Percentiles rank a stretch among this genome's conserved stretches.
Evolutionary conservation across 148 eudicot species (phyloP).

Genomic region (Nepenthes gracilis): DNA sequence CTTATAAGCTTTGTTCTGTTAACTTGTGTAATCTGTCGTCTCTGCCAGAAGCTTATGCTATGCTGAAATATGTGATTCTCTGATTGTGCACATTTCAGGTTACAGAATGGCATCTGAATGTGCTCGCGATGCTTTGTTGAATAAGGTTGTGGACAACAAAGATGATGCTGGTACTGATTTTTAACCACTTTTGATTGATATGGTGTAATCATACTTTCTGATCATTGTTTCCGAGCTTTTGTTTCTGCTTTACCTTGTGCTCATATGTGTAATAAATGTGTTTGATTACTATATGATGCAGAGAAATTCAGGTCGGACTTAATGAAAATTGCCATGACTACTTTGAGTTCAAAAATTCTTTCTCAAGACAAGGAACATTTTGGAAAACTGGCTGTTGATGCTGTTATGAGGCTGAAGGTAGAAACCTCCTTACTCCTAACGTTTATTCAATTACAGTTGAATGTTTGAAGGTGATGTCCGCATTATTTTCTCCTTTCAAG

Average conservation of each 20-base stretch:
- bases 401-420: conserved; percentile 96
- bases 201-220: neutral
- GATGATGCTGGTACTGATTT: conserved; percentile 57
- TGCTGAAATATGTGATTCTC: neutral
- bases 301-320: conserved; percentile 88
- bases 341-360: conserved; percentile 92
- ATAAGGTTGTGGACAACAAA: conserved; percentile 78
- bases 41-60: neutral
- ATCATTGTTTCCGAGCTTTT: neutral
- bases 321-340: conserved; percentile 97
- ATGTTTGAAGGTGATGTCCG: too few relatives aligned
- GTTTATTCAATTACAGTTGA: too few relatives aligned
- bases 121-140: conserved; percentile 69
- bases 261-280: neutral
- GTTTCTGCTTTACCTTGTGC: neutral
- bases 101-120: conserved; percentile 97
- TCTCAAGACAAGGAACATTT: conserved; percentile 98
- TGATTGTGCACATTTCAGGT: conserved; percentile 29
- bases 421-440: neutral
- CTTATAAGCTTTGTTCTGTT: too few relatives aligned
- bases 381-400: conserved; percentile 90
- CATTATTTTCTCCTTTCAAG: neutral
- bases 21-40: too few relatives aligned
- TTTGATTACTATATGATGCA: conserved; percentile 22
- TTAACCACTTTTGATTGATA: neutral